Evolutionary conservation across 2,329 filamentous ascomycete species (phyloP), one percentile per base, ranked within the genome.

Genomic region (Metarhizium album): DNA sequence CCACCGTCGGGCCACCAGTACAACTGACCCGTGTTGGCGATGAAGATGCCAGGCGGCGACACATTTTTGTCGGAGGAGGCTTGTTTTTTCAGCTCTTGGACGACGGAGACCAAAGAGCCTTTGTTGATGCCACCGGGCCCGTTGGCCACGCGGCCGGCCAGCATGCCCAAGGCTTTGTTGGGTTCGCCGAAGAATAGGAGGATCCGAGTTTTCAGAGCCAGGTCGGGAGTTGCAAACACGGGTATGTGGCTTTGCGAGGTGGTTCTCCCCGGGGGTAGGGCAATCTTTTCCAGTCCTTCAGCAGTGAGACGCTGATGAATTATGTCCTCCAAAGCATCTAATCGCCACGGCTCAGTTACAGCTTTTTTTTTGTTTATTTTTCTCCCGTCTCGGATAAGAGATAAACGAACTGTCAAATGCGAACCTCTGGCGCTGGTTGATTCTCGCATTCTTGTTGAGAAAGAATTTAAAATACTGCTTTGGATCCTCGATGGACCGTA

Each of bases 21-120:
- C 18, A 87, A 70, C 67, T 94, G 83, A 4, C 87, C 88, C 3
- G 81, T 74, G 62, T 95, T 96, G 45, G 88, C 79, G 24, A 95
- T 70, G 27, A 96, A 69, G 51, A 96, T 69, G 3, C 78, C 85
- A 0, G 76, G 81, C 2, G 69, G 55, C 2, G 63, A 57, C 0
- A 60, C 27, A 20, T 72, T 68, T 0, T 57, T 46, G 0, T 64
- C 55, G 14, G 65, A 68, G 33, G 65, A 65, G 23, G 45, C 54
- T 51, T 73, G 66, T 16, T 59, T 49, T 42, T 61, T 61, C 4
- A 83, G 65, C 13, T 64, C 68, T 35, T 71, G 64, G 23, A 84
- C 75, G 51, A 91, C 71, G 11, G 81, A 76, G 29, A 91, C 68
- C 40, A 84, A 74, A 31, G 82, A 87, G n/a, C 89, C 90, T 43